These are phyloP conservation scores for Cordyceps fumosorosea DNA, from an alignment of 2,329 filamentous ascomycete genomes.

Conservation along the genomic window DNA sequence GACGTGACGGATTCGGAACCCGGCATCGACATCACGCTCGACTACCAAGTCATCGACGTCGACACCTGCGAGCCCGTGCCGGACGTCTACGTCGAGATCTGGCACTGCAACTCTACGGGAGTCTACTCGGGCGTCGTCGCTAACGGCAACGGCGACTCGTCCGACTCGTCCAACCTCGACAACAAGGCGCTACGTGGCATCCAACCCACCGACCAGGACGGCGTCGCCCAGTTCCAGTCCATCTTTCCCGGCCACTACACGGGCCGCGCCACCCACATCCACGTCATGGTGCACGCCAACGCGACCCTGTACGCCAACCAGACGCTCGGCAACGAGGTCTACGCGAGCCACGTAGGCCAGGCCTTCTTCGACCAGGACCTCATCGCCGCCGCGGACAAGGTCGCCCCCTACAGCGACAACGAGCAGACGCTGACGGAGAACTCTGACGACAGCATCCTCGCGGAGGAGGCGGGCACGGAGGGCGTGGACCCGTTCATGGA, in stretches of 20 bases:
- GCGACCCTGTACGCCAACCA: slow-evolving; percentile 27
- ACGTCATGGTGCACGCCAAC: slow-evolving; percentile 34
- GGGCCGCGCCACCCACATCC: slow-evolving; percentile 41
- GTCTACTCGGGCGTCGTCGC: slow-evolving; percentile 36
- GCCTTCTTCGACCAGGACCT: slow-evolving; percentile 57
- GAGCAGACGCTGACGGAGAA: slow-evolving; percentile 43
- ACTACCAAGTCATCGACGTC: slow-evolving; percentile 37
- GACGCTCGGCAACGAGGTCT: slow-evolving; percentile 28
- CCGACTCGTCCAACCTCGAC: slow-evolving; percentile 26
- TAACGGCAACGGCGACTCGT: slow-evolving; percentile 38
- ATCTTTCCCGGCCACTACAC: slow-evolving; percentile 40
- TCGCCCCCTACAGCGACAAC: slow-evolving; percentile 42
- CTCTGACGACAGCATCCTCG: slow-evolving; percentile 41
- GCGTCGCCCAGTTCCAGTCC: slow-evolving; percentile 37
- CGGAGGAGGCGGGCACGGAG: slow-evolving; percentile 38
- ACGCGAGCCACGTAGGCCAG: slow-evolving; percentile 56
- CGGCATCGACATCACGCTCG: slow-evolving; percentile 34
- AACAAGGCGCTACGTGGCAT: slow-evolving; percentile 31
- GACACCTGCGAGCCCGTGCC: slow-evolving; percentile 34
- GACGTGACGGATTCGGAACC: slow-evolving; percentile 35
- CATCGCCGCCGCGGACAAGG: slow-evolving; percentile 42
- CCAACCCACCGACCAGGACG: slow-evolving; percentile 33
- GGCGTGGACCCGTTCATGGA: slow-evolving; percentile 52
- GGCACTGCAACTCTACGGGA: slow-evolving; percentile 40
- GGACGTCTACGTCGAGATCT: slow-evolving; percentile 35